These are phyloP conservation scores for Nicotiana otophora DNA, from an alignment of 257 asterid genomes.

Conservation along the genomic window DNA sequence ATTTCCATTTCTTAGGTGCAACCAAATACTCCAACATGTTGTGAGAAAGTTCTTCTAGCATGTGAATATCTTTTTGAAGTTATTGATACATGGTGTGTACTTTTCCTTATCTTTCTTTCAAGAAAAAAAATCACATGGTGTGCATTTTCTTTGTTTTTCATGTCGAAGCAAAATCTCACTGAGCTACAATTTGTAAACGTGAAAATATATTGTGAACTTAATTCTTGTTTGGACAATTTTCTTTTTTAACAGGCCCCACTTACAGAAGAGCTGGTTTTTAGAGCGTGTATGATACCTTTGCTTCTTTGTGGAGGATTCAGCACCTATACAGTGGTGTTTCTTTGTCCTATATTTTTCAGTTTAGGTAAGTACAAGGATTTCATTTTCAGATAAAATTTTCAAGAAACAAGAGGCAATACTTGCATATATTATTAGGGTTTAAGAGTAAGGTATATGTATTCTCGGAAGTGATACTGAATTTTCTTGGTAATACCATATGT, in stretches of 20 bases:
- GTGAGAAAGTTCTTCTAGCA: background rate
- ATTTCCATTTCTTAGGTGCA: background rate
- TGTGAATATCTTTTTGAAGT: background rate
- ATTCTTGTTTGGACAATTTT: background rate
- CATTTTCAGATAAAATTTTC: background rate
- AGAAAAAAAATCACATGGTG: background rate
- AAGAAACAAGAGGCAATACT: background rate
- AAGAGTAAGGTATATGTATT: background rate
- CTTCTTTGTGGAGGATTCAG: conserved; percentile 84
- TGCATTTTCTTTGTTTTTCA: conserved; percentile 6
- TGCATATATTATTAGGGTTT: background rate
- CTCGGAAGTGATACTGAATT: background rate
- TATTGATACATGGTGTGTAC: background rate
- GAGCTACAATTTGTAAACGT: background rate
- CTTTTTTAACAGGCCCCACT: conserved; percentile 73
- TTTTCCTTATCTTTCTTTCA: background rate
- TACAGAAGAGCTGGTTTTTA: conserved; percentile 90
- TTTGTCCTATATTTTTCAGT: conserved; percentile 88
- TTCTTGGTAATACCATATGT: background rate
- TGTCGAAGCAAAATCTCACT: background rate
- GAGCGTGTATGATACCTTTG: conserved; percentile 96
- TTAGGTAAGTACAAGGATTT: conserved; percentile 47
- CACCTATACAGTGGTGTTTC: conserved; percentile 54
- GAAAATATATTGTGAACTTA: background rate
- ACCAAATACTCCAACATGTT: background rate